Evolutionary conservation across 805 yeast species (phyloP).

Genomic region (Scheffersomyces spartinae): DNA sequence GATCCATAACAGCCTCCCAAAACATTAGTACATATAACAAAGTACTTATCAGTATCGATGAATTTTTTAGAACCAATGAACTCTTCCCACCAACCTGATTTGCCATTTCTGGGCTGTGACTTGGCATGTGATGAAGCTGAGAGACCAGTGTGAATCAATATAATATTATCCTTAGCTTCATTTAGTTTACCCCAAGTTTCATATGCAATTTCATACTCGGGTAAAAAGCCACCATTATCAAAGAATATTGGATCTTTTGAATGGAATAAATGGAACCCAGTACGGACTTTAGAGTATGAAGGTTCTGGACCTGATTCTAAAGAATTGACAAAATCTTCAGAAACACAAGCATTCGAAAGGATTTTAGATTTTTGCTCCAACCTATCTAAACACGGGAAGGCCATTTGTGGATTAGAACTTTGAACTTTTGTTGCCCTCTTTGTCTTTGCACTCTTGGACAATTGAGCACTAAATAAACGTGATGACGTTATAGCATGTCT

Average conservation of each 20-base stretch:
- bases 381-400: slow-evolving; percentile 80
- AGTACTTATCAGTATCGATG: slow-evolving; percentile 71
- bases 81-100: slow-evolving; percentile 92
- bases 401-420: slow-evolving; percentile 57
- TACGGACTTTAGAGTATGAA: slow-evolving; percentile 54
- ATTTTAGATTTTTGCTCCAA: slow-evolving; percentile 44
- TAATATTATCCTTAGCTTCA: slow-evolving; percentile 51
- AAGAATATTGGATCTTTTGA: slow-evolving; percentile 50
- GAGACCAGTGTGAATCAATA: slow-evolving; percentile 79
- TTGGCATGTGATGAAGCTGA: slow-evolving; percentile 92
- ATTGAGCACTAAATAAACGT: too few species aligned
- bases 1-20: slow-evolving; percentile 93
- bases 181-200: slow-evolving; percentile 85
- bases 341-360: slow-evolving; percentile 12
- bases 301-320: slow-evolving; percentile 79
- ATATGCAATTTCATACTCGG: slow-evolving; percentile 73
- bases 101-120: slow-evolving; percentile 57
- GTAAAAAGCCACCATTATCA: slow-evolving; percentile 74
- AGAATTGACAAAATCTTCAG: slow-evolving; percentile 13
- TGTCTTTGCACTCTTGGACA: too few species aligned
- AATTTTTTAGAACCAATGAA: slow-evolving; percentile 79
- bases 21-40: slow-evolving; percentile 82
- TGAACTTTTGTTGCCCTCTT: too few species aligned
- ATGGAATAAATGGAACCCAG: slow-evolving; percentile 52
- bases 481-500: too few species aligned